Evolutionary conservation across 73 alveolate species (phyloP).

Genomic region (Uronychia binucleata): DNA sequence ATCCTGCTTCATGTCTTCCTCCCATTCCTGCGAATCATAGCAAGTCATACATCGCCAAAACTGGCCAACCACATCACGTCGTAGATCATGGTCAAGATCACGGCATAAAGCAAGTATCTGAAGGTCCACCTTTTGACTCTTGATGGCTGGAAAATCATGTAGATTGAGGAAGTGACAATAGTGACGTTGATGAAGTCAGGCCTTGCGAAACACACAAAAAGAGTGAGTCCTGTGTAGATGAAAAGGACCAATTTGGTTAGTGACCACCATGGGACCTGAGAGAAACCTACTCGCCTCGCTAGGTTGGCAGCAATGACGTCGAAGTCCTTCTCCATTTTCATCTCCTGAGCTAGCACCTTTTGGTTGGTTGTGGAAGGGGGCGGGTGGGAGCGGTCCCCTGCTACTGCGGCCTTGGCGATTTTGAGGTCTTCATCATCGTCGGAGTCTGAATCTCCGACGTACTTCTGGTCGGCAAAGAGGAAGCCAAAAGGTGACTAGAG

Average conservation of each 20-base stretch:
- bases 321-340: conserved; percentile 4
- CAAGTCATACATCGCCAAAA: conserved; percentile 8
- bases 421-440: conserved; percentile 23
- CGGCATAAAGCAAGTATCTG: conserved; percentile 29
- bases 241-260: conserved; percentile 32
- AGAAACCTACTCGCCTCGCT: conserved; percentile 28
- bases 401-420: conserved; percentile 4
- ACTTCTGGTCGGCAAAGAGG: conserved; percentile 20
- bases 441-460: conserved; percentile 1
- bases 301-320: conserved; percentile 27
- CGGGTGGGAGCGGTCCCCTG: neutral
- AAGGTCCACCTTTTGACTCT: conserved; percentile 46
- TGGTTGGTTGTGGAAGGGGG: conserved; percentile 8
- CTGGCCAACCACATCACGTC: conserved; percentile 33
- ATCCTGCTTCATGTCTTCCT: conserved; percentile 2
- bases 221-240: conserved; percentile 23
- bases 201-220: conserved; percentile 26
- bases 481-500: conserved; percentile 58
- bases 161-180: conserved; percentile 18
- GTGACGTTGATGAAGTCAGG: conserved; percentile 39
- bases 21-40: conserved; percentile 8
- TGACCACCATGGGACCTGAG: conserved; percentile 48
- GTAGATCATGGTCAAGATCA: conserved; percentile 11
- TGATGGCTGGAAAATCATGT: conserved; percentile 22
- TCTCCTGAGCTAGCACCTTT: conserved; percentile 19